Evolutionary conservation across 2,329 filamentous ascomycete species (phyloP).

Genomic region (Neopestalotiopsis sp.): DNA sequence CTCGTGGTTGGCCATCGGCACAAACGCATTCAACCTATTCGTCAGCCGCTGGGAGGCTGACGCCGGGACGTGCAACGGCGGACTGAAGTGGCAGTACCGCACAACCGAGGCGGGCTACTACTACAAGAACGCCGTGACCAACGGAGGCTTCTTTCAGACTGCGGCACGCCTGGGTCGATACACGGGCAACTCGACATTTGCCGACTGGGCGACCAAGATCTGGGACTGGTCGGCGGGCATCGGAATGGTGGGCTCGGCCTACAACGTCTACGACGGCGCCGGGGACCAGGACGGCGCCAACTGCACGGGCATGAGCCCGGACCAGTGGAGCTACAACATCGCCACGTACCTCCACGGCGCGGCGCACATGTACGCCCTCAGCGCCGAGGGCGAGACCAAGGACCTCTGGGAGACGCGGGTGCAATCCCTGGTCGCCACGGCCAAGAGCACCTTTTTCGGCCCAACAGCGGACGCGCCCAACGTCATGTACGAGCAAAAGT

Average conservation of each 20-base stretch:
- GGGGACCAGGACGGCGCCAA: constrained; percentile 37
- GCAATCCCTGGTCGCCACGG: constrained; percentile 37
- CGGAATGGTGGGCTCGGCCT: constrained; percentile 42
- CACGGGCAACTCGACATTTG: constrained; percentile 62
- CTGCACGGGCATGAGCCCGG: constrained; percentile 23
- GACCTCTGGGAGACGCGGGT: constrained; percentile 38
- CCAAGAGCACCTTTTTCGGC: constrained; percentile 31
- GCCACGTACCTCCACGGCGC: constrained; percentile 46
- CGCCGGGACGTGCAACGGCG: constrained; percentile 53
- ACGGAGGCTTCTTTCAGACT: constrained; percentile 41
- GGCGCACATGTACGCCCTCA: constrained; percentile 49
- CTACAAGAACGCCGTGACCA: constrained; percentile 38
- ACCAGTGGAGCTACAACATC: constrained; percentile 50
- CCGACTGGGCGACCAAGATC: constrained; percentile 58
- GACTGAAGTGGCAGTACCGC: constrained; percentile 65
- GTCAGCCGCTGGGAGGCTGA: constrained; percentile 58
- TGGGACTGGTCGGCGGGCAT: constrained; percentile 52
- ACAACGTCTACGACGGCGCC: constrained; percentile 43
- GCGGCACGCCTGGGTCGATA: constrained; percentile 59
- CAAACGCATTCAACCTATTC: constrained; percentile 57
- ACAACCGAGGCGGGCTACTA: constrained; percentile 59
- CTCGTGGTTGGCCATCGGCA: constrained; percentile 53
- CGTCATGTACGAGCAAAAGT: constrained; percentile 43
- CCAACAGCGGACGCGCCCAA: constrained; percentile 27
- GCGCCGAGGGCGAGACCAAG: constrained; percentile 26